These are phyloP conservation scores for Spergularia azorica DNA, from an alignment of 179 eudicot genomes.

Conservation along the genomic window DNA sequence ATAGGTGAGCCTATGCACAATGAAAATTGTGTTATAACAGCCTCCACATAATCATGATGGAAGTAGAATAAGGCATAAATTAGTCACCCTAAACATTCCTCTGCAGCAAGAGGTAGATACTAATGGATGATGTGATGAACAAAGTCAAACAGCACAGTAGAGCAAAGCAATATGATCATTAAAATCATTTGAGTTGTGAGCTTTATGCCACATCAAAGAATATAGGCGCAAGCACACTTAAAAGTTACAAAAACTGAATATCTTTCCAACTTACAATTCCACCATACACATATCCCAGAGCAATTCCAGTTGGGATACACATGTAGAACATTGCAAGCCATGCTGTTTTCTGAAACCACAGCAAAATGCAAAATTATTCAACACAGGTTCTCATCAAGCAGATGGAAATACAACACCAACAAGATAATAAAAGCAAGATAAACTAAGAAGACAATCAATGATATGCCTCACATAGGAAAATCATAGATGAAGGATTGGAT, in stretches of 20 bases:
- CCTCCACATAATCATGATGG: not conserved
- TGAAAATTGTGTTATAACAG: slow-evolving; percentile 7
- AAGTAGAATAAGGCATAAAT: not conserved
- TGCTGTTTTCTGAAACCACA: slow-evolving; percentile 62
- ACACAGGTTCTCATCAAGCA: slow-evolving; percentile 2
- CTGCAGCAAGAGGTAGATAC: slow-evolving; percentile 4
- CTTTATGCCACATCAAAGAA: slow-evolving; percentile 8
- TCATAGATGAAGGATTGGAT: not conserved
- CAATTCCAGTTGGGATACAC: slow-evolving; percentile 87
- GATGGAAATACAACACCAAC: not conserved
- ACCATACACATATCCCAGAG: slow-evolving; percentile 83
- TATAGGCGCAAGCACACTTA: not conserved
- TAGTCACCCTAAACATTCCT: not conserved
- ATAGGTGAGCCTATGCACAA: not conserved
- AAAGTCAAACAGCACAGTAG: slow-evolving; percentile 4
- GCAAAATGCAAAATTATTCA: slow-evolving; percentile 3
- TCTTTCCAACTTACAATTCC: slow-evolving; percentile 52
- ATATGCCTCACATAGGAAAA: not conserved
- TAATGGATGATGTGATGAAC: not conserved
- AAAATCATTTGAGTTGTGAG: not conserved
- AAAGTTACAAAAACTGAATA: not conserved
- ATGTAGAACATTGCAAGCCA: slow-evolving; percentile 89
- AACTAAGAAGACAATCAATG: not conserved
- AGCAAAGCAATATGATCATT: not conserved
- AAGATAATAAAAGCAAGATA: slow-evolving; percentile 11